Conservation (phyloP, 192 early-diverging fungal genomes). For the Umbelopsis sp. region DNA sequence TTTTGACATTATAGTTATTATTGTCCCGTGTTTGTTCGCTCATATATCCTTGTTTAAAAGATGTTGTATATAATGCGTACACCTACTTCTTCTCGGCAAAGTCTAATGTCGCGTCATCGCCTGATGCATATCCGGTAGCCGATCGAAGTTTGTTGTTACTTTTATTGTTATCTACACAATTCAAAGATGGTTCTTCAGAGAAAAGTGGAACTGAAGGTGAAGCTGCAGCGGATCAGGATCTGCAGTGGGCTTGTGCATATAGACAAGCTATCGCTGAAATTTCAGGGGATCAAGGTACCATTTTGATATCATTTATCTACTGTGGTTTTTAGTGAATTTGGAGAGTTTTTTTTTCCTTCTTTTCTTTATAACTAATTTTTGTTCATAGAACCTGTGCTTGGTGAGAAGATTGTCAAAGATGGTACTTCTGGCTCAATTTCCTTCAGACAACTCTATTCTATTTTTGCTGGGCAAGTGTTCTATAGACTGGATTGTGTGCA, state of each 20-base stretch:
- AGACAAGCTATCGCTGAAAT: slow-evolving; percentile 26
- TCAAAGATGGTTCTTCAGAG: slow-evolving; percentile 22
- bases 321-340: background rate
- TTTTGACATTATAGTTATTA: background rate
- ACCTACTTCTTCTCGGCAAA: slow-evolving; percentile 64
- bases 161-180: slow-evolving; percentile 51
- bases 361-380: no score
- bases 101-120: slow-evolving; percentile 33
- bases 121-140: slow-evolving; percentile 56
- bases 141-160: slow-evolving; percentile 66
- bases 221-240: background rate
- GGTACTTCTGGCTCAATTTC: slow-evolving; percentile 14
- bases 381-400: background rate
- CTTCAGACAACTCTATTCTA: slow-evolving; percentile 33
- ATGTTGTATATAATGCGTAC: slow-evolving; percentile 69
- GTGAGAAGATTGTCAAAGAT: background rate
- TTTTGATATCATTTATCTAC: no score
- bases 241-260: slow-evolving; percentile 17
- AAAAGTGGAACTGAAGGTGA: background rate
- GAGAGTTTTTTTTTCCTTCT: no score
- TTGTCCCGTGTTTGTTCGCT: background rate
- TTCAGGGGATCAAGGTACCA: slow-evolving; percentile 32
- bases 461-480: slow-evolving; percentile 31
- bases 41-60: slow-evolving; percentile 33
- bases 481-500: no score